Conservation (phyloP, 371 early-diverging fungal species). For the Basidiobolus meristosporus region DNA sequence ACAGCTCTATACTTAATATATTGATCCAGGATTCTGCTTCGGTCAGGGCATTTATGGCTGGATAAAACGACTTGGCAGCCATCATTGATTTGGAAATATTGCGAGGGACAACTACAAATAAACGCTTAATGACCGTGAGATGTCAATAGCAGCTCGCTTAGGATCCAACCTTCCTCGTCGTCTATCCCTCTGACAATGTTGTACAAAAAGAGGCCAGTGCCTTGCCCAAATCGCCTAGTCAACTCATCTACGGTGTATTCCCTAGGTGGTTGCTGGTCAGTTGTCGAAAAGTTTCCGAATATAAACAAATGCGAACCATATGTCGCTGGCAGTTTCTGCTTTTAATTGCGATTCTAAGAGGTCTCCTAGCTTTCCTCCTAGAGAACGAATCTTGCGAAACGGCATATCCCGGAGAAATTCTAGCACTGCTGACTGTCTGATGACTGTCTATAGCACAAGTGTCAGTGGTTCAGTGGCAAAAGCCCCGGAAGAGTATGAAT, state of each 20-base stretch:
- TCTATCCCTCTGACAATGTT: conserved; percentile 42
- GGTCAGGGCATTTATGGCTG: conserved; percentile 7
- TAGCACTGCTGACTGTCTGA: conserved; percentile 21
- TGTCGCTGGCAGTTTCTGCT: conserved; percentile 22
- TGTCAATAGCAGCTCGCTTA: not conserved
- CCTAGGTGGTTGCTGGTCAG: conserved; percentile 3
- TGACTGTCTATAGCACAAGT: conserved; percentile 15
- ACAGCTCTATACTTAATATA: conserved; percentile 30
- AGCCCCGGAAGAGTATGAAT: not conserved
- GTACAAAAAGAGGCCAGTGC: conserved; percentile 29
- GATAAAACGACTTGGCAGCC: conserved; percentile 29
- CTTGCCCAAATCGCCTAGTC: conserved; percentile 15
- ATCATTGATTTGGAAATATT: conserved; percentile 30
- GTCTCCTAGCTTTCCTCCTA: conserved; percentile 71
- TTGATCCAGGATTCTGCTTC: conserved; percentile 28
- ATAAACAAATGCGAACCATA: conserved; percentile 13
- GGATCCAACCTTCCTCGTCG: conserved; percentile 20
- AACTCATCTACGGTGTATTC: conserved; percentile 11
- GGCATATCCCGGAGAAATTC: conserved; percentile 36
- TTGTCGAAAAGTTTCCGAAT: not conserved
- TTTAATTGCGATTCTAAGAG: conserved; percentile 30
- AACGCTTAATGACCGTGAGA: not conserved
- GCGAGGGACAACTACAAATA: conserved; percentile 13
- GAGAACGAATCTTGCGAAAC: conserved; percentile 44
- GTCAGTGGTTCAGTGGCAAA: not conserved